phyloP scores from a whole-genome alignment of 805 yeast genomes.

The Torulaspora microellipsoides region DNA sequence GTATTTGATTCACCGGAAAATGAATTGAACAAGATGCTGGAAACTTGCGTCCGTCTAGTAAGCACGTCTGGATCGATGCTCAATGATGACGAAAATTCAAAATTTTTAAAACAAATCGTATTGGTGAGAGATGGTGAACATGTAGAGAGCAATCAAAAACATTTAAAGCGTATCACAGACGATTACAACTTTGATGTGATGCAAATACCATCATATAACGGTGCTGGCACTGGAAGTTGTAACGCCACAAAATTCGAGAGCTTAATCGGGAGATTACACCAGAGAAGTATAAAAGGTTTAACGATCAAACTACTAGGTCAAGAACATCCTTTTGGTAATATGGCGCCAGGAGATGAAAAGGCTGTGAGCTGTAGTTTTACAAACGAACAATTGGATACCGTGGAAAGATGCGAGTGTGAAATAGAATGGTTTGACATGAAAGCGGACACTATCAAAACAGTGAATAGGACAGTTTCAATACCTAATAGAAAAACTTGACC shows the following conservation, averaged over 20 bases:
- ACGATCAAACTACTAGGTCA: conserved; percentile 8
- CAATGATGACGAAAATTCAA: conserved; percentile 6
- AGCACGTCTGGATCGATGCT: conserved; percentile 13
- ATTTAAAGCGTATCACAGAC: conserved; percentile 6
- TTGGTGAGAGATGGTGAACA: conserved; percentile 8
- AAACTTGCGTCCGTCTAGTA: conserved; percentile 24
- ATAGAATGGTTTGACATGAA: conserved; percentile 15
- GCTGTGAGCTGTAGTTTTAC: neutral
- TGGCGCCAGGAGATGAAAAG: conserved; percentile 16
- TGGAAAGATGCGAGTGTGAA: conserved; percentile 1
- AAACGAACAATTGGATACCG: neutral
- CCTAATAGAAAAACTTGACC: too few species aligned
- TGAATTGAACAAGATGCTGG: conserved; percentile 19
- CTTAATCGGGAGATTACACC: conserved; percentile 7
- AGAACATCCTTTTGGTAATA: conserved; percentile 12
- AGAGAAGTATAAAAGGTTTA: conserved; percentile 9
- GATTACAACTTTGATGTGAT: conserved; percentile 8
- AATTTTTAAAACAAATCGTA: conserved; percentile 9
- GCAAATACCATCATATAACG: conserved; percentile 5
- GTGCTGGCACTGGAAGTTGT: neutral
- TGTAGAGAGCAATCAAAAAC: conserved; percentile 1
- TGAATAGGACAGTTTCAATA: too few species aligned
- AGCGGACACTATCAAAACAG: neutral
- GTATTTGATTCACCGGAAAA: conserved; percentile 18
- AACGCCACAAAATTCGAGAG: neutral